Conservation (phyloP, 2,329 filamentous ascomycete species). For the Phaeosphaeriaceae sp. region DNA sequence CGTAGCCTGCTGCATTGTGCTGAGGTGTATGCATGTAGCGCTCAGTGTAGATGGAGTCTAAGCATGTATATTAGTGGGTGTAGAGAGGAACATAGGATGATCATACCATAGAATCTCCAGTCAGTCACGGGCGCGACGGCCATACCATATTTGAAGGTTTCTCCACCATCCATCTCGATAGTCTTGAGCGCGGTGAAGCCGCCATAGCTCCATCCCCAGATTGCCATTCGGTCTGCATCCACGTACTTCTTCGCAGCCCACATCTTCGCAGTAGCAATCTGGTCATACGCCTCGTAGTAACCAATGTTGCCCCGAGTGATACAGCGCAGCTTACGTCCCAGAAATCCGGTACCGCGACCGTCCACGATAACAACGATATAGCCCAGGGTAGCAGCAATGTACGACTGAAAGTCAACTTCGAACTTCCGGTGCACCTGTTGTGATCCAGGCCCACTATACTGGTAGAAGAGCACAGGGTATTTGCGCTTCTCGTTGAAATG, state of each 20-base stretch:
- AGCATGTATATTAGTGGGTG: constrained; percentile 8
- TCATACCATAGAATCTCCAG: constrained; percentile 83
- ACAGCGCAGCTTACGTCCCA: constrained; percentile 83
- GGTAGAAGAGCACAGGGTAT: constrained; percentile 93
- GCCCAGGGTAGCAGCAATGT: constrained; percentile 81
- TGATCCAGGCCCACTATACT: constrained; percentile 94
- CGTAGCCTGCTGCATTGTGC: constrained; percentile 79
- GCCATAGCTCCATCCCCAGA: constrained; percentile 99
- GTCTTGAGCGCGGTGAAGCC: constrained; percentile 96
- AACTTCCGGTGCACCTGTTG: constrained; percentile 86
- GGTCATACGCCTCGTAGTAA: constrained; percentile 83
- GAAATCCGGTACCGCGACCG: constrained; percentile 88
- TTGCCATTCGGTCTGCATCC: constrained; percentile 80
- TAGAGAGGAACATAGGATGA: background rate
- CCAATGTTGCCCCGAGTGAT: constrained; percentile 85
- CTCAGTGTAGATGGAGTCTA: constrained; percentile 89
- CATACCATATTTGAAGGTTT: constrained; percentile 96
- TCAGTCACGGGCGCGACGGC: constrained; percentile 98
- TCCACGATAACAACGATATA: constrained; percentile 97
- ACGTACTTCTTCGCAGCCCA: constrained; percentile 85
- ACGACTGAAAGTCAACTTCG: constrained; percentile 86
- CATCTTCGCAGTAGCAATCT: constrained; percentile 86
- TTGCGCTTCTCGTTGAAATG: constrained; percentile 84
- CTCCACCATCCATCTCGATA: constrained; percentile 85
- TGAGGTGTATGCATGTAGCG: constrained; percentile 97